Percentiles rank a stretch among this genome's conserved stretches.
These are phyloP conservation scores for Talaromyces sp. DNA, from an alignment of 2,329 filamentous ascomycete genomes.

Conservation along the genomic window DNA sequence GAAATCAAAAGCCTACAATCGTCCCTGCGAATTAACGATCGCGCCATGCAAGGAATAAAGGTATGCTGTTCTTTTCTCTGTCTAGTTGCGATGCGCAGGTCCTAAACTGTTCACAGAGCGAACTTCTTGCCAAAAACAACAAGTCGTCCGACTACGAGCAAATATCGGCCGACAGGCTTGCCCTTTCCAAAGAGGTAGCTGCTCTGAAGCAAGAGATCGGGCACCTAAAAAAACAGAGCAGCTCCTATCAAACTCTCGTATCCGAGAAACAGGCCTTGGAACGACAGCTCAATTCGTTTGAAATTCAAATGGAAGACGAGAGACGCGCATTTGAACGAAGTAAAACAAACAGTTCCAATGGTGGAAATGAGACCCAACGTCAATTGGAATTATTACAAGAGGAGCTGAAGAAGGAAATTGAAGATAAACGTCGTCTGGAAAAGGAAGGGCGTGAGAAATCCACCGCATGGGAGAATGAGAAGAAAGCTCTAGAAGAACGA, in stretches of 20 bases:
- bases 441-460: constrained; percentile 51
- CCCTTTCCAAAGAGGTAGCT: constrained; percentile 55
- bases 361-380: constrained; percentile 33
- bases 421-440: constrained; percentile 43
- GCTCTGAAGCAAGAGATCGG: constrained; percentile 57
- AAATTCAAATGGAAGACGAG: constrained; percentile 78
- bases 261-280: constrained; percentile 76
- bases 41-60: constrained; percentile 53
- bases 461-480: constrained; percentile 57
- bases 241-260: constrained; percentile 61
- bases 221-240: constrained; percentile 54
- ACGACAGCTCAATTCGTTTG: constrained; percentile 68
- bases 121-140: constrained; percentile 63
- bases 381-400: constrained; percentile 45
- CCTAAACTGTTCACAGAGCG: constrained; percentile 48
- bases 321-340: constrained; percentile 63
- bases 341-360: constrained; percentile 33
- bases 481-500: constrained; percentile 63
- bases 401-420: constrained; percentile 47
- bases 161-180: constrained; percentile 60
- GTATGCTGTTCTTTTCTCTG: constrained; percentile 28
- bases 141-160: constrained; percentile 66
- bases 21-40: constrained; percentile 41
- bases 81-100: constrained; percentile 8
- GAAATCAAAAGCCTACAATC: constrained; percentile 32